Conservation (phyloP, 345 rosid species). For the Garcia nutans region DNA sequence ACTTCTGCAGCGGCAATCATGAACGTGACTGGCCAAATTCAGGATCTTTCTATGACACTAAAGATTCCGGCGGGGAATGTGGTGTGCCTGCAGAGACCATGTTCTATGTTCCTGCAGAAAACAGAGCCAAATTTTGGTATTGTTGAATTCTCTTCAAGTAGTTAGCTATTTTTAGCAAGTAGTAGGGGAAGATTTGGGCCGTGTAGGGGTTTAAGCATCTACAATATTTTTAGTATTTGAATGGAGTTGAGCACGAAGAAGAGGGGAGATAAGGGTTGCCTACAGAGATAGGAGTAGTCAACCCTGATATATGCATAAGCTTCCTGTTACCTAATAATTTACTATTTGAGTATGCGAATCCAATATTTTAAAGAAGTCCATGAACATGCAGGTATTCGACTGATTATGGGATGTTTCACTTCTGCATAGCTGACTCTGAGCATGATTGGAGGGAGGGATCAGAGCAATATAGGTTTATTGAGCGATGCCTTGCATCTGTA, state of each 20-base stretch:
- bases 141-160: not conserved
- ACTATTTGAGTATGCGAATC: not conserved
- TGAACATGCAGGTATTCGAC: conserved; percentile 53
- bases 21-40: conserved; percentile 40
- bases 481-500: conserved; percentile 63
- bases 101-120: conserved; percentile 67
- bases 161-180: not conserved
- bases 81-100: conserved; percentile 66
- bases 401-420: conserved; percentile 78
- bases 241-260: not conserved
- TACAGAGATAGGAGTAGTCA: not conserved
- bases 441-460: conserved; percentile 87
- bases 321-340: not conserved
- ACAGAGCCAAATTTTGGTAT: conserved; percentile 69
- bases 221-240: too few species aligned
- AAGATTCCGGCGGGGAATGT: conserved; percentile 70
- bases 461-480: conserved; percentile 63
- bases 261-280: too few species aligned
- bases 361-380: not conserved
- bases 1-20: conserved; percentile 38
- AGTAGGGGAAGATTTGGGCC: not conserved
- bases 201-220: too few species aligned
- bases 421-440: conserved; percentile 76
- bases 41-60: conserved; percentile 42
- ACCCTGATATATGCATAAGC: not conserved